Evolutionary conservation across 768 basidiomycete species (phyloP).

Genomic region (Tylopilus balloui): DNA sequence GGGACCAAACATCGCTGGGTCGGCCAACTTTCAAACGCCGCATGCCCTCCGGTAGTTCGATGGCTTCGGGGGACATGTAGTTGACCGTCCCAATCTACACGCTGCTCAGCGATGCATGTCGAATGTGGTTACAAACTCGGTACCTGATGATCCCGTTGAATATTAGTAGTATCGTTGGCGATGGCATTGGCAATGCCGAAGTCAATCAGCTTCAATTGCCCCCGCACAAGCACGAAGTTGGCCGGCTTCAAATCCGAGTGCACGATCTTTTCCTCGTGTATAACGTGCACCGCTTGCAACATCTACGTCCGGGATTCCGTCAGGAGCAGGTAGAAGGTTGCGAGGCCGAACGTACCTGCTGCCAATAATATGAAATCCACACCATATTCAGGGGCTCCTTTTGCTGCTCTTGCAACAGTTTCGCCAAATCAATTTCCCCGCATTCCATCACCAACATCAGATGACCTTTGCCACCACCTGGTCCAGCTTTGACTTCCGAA

Average conservation of each 20-base stretch:
- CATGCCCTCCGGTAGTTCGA: slow-evolving; percentile 83
- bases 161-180: slow-evolving; percentile 97
- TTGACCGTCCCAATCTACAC: slow-evolving; percentile 91
- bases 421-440: slow-evolving; percentile 89
- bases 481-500: slow-evolving; percentile 69
- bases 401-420: slow-evolving; percentile 77
- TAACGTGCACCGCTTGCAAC: slow-evolving; percentile 97
- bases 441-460: slow-evolving; percentile 94
- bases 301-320: slow-evolving; percentile 51
- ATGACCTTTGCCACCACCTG: slow-evolving; percentile 66
- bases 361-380: slow-evolving; percentile 95
- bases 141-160: slow-evolving; percentile 93
- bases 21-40: slow-evolving; percentile 91
- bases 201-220: slow-evolving; percentile 94
- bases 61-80: slow-evolving; percentile 98
- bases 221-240: slow-evolving; percentile 95
- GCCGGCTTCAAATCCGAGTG: slow-evolving; percentile 98
- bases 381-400: slow-evolving; percentile 86
- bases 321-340: background rate
- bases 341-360: slow-evolving; percentile 59
- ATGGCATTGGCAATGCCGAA: slow-evolving; percentile 99
- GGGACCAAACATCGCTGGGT: slow-evolving; percentile 94
- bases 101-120: background rate
- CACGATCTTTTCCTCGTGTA: slow-evolving; percentile 97
- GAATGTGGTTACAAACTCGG: slow-evolving; percentile 3